Percentiles rank a stretch among this genome's conserved stretches.
Evolutionary conservation across 345 rosid species (phyloP).

Genomic region (Aegle marmelos): DNA sequence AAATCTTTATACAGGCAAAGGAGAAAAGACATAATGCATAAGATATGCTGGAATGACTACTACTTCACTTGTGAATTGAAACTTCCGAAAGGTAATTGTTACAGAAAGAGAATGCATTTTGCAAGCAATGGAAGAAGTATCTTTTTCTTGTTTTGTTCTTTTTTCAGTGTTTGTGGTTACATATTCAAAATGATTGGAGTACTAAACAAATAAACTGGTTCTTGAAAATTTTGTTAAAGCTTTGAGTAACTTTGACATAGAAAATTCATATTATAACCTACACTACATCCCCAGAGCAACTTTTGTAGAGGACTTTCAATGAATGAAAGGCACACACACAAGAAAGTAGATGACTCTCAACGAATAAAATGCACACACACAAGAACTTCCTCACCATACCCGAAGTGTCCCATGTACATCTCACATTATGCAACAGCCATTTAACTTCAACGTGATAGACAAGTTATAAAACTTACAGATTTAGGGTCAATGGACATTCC

Average conservation of each 20-base stretch:
- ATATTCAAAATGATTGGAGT: background rate
- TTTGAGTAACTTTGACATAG: background rate
- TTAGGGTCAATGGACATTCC: constrained; percentile 84
- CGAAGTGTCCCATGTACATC: background rate
- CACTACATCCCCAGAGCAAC: background rate
- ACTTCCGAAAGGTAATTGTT: background rate
- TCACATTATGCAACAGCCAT: background rate
- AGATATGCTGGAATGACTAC: background rate
- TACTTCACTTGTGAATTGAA: background rate
- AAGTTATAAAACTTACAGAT: constrained; percentile 51
- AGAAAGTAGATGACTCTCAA: too few relatives aligned
- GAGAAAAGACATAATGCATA: background rate
- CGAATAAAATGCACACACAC: background rate
- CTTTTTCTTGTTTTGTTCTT: background rate
- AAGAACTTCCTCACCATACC: background rate
- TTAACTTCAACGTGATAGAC: background rate
- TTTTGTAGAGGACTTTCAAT: background rate
- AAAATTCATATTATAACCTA: background rate
- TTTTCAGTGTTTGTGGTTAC: background rate
- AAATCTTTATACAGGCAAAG: background rate
- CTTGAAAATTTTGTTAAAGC: background rate
- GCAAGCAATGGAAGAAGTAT: background rate
- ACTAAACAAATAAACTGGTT: background rate
- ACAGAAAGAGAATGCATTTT: background rate
- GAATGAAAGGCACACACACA: background rate